Base-by-base conservation (phyloP, 176 grass and related monocot species). In the Panicum miliaceum region DNA sequence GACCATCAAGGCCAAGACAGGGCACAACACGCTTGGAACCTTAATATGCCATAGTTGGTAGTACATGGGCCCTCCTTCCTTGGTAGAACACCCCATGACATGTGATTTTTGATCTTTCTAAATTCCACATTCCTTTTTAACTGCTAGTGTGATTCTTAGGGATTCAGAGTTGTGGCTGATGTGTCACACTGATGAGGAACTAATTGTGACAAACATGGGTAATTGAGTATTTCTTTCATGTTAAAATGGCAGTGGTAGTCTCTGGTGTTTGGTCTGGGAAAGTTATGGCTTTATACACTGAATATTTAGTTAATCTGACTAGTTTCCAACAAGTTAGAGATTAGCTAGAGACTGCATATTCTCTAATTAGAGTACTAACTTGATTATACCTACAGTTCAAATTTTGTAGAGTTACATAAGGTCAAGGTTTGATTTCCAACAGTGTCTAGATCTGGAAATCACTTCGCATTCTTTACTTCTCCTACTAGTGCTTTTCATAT, bases 281-380 rank as follows among this genome's bases (percentile, higher is more conserved):
- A 54, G 20, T 65, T 64, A 20, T 54, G 27, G 25, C 3, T 67
- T 69, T 58, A 8, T 76, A 52, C 42, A 59, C 27, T 22, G 29
- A 64, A 74, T 14, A 47, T 60, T 72, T 45, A 47, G 23, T 59
- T 80, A 84, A 85, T 56, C n/a, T 80, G 82, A 61, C 73, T 84
- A 12, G 27, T 5, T 68, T 84, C 22, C 29, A 51, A 34, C 12
- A 48, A 67, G 32, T 86, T 53, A 23, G 0, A 5, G 27, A 34
- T 42, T 47, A 78, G 64, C 46, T 58, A 60, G 78, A 85, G 54
- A 51, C 62, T 50, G 2, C 26, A 83, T 32, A 12, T 32, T 78
- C 18, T 19, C 66, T 73, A 78, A 56, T 43, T 51, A 45, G 61
- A n/a, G 69, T 77, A 57, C 45, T 65, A 59, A 68, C 35, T 89